Conservation (phyloP, 2,329 filamentous ascomycete species). For the Fusarium sacchari region DNA sequence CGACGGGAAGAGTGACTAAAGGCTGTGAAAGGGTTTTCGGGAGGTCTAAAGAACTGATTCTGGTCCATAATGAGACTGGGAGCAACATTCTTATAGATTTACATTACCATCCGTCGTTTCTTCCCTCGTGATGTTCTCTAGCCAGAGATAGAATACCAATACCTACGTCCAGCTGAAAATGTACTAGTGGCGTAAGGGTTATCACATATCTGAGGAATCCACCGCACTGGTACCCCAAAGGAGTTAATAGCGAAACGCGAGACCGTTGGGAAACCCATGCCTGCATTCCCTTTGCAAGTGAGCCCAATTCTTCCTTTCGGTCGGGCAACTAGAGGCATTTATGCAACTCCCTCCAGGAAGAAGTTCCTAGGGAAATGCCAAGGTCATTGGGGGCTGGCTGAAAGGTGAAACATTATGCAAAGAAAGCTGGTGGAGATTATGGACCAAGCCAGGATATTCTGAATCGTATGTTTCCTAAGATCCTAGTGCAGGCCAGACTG, state of each 20-base stretch:
- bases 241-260: background rate
- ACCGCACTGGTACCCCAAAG: rapidly evolving
- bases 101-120: rapidly evolving
- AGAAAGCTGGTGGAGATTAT: background rate
- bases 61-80: rapidly evolving
- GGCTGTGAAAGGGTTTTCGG: rapidly evolving
- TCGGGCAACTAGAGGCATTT: background rate
- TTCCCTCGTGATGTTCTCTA: too few relatives aligned
- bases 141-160: rapidly evolving
- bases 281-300: background rate
- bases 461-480: rapidly evolving
- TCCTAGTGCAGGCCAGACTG: rapidly evolving
- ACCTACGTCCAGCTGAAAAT: background rate
- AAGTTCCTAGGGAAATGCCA: background rate
- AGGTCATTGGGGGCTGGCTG: background rate
- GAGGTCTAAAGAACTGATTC: rapidly evolving
- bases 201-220: background rate
- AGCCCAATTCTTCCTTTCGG: rapidly evolving
- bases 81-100: background rate
- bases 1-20: background rate
- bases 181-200: background rate
- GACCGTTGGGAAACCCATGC: background rate
- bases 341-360: rapidly evolving
- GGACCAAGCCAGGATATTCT: background rate
- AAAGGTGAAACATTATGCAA: background rate